phyloP scores from a whole-genome alignment of 1,284 basidiomycete species.

The Malassezia sympodialis region DNA sequence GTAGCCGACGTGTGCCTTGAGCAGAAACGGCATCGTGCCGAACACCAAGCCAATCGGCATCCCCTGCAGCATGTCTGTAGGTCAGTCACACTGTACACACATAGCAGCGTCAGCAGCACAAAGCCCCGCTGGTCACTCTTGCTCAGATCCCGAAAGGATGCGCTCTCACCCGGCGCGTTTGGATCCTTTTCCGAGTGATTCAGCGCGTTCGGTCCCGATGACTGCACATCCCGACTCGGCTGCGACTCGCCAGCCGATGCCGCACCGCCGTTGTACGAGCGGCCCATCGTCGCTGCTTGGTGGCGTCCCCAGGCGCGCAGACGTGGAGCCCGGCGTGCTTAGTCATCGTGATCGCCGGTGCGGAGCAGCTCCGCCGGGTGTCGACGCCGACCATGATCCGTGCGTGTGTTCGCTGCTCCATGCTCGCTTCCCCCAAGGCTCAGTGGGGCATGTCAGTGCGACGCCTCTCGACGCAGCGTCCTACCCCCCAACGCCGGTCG shows the following conservation, averaged over 20 bases:
- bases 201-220: neutral
- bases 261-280: neutral
- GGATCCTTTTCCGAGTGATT: neutral
- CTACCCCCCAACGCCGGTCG: neutral
- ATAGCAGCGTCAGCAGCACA: constrained; percentile 73
- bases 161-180: neutral
- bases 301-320: neutral
- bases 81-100: constrained; percentile 53
- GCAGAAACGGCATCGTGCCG: constrained; percentile 90
- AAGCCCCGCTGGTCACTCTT: constrained; percentile 64
- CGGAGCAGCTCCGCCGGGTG: neutral
- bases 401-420: neutral
- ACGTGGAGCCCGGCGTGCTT: neutral
- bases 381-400: neutral
- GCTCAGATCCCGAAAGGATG: neutral
- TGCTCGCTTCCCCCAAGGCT: neutral
- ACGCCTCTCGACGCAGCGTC: neutral
- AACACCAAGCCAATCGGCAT: constrained; percentile 68
- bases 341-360: neutral
- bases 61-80: constrained; percentile 78
- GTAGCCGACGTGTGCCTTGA: constrained; percentile 88
- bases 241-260: neutral
- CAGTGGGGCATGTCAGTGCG: neutral
- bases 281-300: neutral
- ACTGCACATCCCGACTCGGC: neutral